Base-by-base conservation (phyloP, 768 basidiomycete species). In the Kwoniella sp. region DNA sequence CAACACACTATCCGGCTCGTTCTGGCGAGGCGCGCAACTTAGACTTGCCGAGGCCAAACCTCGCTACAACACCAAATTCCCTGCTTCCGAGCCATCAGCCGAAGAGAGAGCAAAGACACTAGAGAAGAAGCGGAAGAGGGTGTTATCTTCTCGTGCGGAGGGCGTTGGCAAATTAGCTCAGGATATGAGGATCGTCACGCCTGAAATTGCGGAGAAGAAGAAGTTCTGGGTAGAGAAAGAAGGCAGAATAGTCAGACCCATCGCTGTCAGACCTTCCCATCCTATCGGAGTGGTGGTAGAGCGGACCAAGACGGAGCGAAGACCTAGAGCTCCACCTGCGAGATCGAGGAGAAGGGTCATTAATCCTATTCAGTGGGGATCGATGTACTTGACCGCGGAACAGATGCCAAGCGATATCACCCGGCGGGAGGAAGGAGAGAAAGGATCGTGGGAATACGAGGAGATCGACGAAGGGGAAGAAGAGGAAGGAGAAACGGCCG, bases 21-120 rank as follows among this genome's bases (percentile, higher is more conserved):
- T 64, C 27, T 80, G 77, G 74, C 64, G 79, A 67, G 79, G 79
- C 1, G 63, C 73, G 22, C 73, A 74, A 51, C 65, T 80, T 8
- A 67, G 74, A 37, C 64, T 80, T 4, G 70, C 73, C 6, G 72
- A 74, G 51, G 79, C 79, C 26, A 77, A 76, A 55, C 71, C 70
- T 13, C 50, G 48, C 10, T 77, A 60, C 25, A 61, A 26, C n/a
- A 17, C 27, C n/a, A n/a, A 13, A 13, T 60, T 36, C 40, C 25
- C 17, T 17, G 3, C 24, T 2, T 36, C 19, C 25, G n/a, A 64
- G n/a, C 68, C 68, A 1, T 47, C 63, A 0, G 21, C 44, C 0
- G 64, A 60, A 37, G 55, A 52, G 13, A 40, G 58, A 13, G 69
- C 59, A 26, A 53, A 51, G 33, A 48, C 33, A 30, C 27, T 72